A percentile compares a stretch with the other conserved stretches of the same genome.
These are phyloP conservation scores for Haematococcus lacustris DNA, from an alignment of 139 green algal genomes.

Conservation along the genomic window DNA sequence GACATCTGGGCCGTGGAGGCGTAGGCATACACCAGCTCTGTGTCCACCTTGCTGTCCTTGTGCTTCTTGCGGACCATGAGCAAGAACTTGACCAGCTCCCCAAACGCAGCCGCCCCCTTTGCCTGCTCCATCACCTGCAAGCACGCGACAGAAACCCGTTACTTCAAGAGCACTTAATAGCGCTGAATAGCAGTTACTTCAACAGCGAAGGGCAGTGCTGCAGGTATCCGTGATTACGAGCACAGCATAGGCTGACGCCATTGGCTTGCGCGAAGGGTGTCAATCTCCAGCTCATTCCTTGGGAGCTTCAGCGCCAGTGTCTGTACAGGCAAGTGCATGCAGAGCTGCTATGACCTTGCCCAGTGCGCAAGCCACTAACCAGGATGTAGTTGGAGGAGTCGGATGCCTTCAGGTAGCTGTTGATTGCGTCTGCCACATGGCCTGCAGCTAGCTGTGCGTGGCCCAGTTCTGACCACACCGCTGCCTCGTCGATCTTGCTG, in stretches of 20 bases:
- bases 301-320: too few species aligned
- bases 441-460: constrained; percentile 80
- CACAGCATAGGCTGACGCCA: too few species aligned
- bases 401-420: constrained; percentile 77
- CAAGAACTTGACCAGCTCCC: constrained; percentile 93
- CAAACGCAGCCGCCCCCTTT: constrained; percentile 56
- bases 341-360: too few species aligned
- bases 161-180: too few species aligned
- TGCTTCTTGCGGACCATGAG: constrained; percentile 93
- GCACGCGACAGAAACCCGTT: too few species aligned
- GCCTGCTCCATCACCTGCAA: constrained; percentile 24
- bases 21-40: constrained; percentile 94
- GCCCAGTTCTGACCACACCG: constrained; percentile 89
- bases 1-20: constrained; percentile 80
- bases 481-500: constrained; percentile 68
- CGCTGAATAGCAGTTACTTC: too few species aligned
- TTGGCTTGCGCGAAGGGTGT: too few species aligned
- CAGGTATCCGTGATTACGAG: too few species aligned
- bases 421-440: constrained; percentile 77
- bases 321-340: too few species aligned
- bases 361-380: too few species aligned
- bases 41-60: constrained; percentile 84
- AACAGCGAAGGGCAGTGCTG: too few species aligned
- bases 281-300: too few species aligned
- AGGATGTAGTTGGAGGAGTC: constrained; percentile 62